A percentile compares a stretch with the other conserved stretches of the same genome.
phyloP scores from a whole-genome alignment of 1,139 yeast genomes.

The Eremothecium sinecaudum region DNA sequence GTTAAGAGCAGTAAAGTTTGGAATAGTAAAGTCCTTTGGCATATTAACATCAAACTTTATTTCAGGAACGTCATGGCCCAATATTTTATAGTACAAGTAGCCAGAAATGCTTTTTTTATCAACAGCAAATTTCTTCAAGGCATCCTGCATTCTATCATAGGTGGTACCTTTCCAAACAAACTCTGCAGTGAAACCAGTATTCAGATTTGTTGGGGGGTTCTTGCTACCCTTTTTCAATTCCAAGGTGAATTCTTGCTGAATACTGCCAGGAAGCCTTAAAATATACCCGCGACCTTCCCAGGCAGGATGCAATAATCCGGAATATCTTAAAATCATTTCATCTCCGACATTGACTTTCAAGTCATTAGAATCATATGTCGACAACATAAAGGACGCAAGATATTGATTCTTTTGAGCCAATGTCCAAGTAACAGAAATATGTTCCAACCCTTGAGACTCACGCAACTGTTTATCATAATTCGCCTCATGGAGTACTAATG shows the following conservation, averaged over 20 bases:
- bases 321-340: conserved; percentile 57
- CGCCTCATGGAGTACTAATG: conserved; percentile 72
- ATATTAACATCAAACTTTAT: conserved; percentile 50
- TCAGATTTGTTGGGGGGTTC: conserved; percentile 41
- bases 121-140: conserved; percentile 63
- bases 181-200: conserved; percentile 70
- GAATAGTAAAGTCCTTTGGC: conserved; percentile 56
- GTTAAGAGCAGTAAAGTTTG: conserved; percentile 62
- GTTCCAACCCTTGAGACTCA: conserved; percentile 73
- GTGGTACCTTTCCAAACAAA: conserved; percentile 86
- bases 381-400: conserved; percentile 59
- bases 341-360: conserved; percentile 81
- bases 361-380: conserved; percentile 57
- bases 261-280: conserved; percentile 58
- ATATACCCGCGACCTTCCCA: conserved; percentile 76
- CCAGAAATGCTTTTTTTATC: conserved; percentile 66
- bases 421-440: conserved; percentile 68
- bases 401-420: conserved; percentile 55
- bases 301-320: conserved; percentile 39
- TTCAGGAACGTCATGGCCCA: conserved; percentile 73
- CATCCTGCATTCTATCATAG: conserved; percentile 75
- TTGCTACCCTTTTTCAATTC: conserved; percentile 44
- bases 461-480: conserved; percentile 66
- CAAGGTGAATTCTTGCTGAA: conserved; percentile 61
- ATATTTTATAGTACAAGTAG: conserved; percentile 64